phyloP scores from a whole-genome alignment of 805 yeast genomes.

The Candida sanyiensis region DNA sequence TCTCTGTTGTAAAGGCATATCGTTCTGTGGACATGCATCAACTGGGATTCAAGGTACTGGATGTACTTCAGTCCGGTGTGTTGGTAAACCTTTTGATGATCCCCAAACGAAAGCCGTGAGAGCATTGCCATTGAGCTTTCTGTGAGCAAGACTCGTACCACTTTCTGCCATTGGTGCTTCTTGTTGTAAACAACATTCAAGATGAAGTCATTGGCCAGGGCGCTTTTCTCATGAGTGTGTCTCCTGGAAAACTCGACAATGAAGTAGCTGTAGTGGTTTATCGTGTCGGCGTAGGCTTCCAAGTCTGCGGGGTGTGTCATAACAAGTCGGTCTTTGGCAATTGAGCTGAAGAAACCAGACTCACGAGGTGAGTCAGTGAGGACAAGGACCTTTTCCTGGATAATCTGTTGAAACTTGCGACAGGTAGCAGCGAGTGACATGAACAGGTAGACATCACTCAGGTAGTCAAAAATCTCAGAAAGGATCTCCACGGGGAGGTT shows the following conservation, averaged over 20 bases:
- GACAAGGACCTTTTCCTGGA: constrained; percentile 16
- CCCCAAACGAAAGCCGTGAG: neutral
- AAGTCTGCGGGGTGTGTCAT: constrained; percentile 4
- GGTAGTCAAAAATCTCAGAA: constrained; percentile 9
- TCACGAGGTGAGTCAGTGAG: constrained; percentile 15
- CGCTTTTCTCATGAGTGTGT: neutral
- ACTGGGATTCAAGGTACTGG: constrained; percentile 4
- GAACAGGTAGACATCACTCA: constrained; percentile 19
- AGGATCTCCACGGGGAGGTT: constrained; percentile 21
- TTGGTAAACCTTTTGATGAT: neutral
- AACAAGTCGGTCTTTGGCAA: constrained; percentile 7
- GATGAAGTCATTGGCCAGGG: constrained; percentile 10
- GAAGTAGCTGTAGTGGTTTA: constrained; percentile 11
- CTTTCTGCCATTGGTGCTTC: constrained; percentile 5
- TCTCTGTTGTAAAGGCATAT: constrained; percentile 2
- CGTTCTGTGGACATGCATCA: constrained; percentile 10
- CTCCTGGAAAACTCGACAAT: constrained; percentile 14
- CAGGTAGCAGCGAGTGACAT: constrained; percentile 14
- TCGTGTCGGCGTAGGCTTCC: neutral
- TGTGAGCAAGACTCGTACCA: constrained; percentile 14
- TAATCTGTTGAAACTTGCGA: constrained; percentile 12
- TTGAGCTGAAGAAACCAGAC: constrained; percentile 12
- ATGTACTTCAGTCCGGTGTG: constrained; percentile 11
- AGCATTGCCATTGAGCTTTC: constrained; percentile 6
- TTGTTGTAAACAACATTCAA: constrained; percentile 10